A percentile compares a stretch with the other conserved stretches of the same genome.
Evolutionary conservation across 768 basidiomycete genomes (phyloP).

Genomic region (Arthromyces matolae): DNA sequence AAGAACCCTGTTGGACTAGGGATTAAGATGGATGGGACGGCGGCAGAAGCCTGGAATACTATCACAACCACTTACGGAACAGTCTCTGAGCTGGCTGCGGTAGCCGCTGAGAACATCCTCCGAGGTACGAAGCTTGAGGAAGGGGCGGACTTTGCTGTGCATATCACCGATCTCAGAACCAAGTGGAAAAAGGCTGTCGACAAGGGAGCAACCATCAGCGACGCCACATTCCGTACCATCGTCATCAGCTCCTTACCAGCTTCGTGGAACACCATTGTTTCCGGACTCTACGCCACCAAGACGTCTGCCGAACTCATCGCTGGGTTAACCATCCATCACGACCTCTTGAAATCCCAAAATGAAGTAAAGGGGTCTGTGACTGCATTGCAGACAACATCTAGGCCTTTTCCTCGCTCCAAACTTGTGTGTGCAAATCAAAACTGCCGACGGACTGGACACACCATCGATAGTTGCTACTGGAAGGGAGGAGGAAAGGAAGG

Average conservation of each 20-base stretch:
- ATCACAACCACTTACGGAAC: slow-evolving; percentile 14
- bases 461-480: background rate
- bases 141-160: slow-evolving; percentile 12
- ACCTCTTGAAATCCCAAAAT: background rate
- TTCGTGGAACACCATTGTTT: background rate
- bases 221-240: slow-evolving; percentile 18
- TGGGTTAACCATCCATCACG: background rate
- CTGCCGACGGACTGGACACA: background rate
- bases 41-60: slow-evolving; percentile 19
- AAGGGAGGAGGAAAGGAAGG: background rate
- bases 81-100: slow-evolving; percentile 8
- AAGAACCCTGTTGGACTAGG: slow-evolving; percentile 23
- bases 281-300: background rate
- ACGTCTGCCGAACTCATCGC: background rate
- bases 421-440: background rate
- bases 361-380: too few relatives aligned
- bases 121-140: slow-evolving; percentile 6
- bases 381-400: background rate
- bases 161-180: slow-evolving; percentile 12
- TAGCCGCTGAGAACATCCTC: slow-evolving; percentile 9
- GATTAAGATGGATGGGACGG: slow-evolving; percentile 18
- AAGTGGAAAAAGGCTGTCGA: slow-evolving; percentile 14
- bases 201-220: slow-evolving; percentile 13
- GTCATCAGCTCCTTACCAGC: slow-evolving; percentile 17
- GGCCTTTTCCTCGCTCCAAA: too few relatives aligned